Conservation (phyloP, 2,329 filamentous ascomycete species). For the Podosphaera xanthii region DNA sequence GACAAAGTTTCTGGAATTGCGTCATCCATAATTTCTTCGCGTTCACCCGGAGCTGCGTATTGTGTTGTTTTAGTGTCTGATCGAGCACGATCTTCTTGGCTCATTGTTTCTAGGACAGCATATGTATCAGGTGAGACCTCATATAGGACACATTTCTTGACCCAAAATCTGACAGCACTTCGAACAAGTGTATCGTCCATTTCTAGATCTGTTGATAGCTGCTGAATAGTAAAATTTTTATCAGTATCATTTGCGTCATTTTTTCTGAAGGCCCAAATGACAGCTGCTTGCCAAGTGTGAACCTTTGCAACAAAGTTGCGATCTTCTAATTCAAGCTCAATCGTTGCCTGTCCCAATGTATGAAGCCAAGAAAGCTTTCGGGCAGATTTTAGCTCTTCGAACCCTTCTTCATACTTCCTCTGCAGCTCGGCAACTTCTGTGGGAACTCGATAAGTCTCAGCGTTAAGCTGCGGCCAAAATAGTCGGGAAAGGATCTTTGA, state of each 20-base stretch:
- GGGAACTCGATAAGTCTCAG: constrained; percentile 45
- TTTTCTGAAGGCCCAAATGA: constrained; percentile 61
- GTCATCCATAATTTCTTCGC: too few relatives aligned
- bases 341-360: constrained; percentile 53
- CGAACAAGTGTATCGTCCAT: constrained; percentile 55
- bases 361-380: constrained; percentile 79
- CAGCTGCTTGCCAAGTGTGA: constrained; percentile 64
- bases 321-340: constrained; percentile 67
- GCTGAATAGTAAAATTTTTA: constrained; percentile 23
- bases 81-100: constrained; percentile 18
- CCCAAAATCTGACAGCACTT: constrained; percentile 48
- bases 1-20: constrained; percentile 19
- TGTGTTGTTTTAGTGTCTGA: constrained; percentile 10
- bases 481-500: constrained; percentile 76
- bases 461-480: constrained; percentile 72
- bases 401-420: constrained; percentile 47
- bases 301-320: constrained; percentile 50
- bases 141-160: constrained; percentile 41
- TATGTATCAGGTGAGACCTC: constrained; percentile 32
- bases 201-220: constrained; percentile 31
- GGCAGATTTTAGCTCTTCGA: constrained; percentile 57
- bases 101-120: constrained; percentile 42
- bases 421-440: constrained; percentile 35
- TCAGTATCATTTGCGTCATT: constrained; percentile 9
- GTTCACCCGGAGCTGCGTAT: constrained; percentile 1